phyloP scores from a whole-genome alignment of 2,329 filamentous ascomycete species.

The Tympanopsis confertula region DNA sequence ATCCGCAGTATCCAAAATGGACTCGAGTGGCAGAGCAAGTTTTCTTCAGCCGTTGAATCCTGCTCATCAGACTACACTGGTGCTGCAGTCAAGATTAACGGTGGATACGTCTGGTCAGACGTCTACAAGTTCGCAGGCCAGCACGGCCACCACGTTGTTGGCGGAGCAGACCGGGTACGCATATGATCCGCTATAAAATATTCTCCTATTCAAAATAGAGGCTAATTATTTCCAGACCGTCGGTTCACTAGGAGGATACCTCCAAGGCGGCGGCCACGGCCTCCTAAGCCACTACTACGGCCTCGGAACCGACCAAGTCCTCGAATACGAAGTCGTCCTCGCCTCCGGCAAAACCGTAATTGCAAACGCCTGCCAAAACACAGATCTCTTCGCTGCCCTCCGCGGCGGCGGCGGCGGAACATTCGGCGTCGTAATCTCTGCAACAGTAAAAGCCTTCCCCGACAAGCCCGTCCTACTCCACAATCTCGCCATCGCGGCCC shows the following conservation, averaged over 20 bases:
- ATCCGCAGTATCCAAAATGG: not conserved
- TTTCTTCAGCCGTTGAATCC: not conserved
- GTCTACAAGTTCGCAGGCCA: not conserved
- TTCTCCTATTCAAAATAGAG: too few relatives aligned
- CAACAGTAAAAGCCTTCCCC: slow-evolving; percentile 8
- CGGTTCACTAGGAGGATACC: not conserved
- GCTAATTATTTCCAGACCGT: slow-evolving; percentile 1
- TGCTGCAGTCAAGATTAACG: not conserved
- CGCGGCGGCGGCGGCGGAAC: not conserved
- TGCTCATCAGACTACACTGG: not conserved
- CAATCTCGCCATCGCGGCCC: not conserved
- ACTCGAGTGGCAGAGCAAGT: not conserved
- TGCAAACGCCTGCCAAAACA: not conserved
- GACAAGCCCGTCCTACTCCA: slow-evolving; percentile 5
- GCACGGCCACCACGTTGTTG: not conserved
- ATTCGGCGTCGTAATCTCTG: slow-evolving; percentile 5
- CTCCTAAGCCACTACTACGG: not conserved
- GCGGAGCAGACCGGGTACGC: not conserved
- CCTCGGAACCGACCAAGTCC: not conserved
- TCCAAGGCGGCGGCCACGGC: not conserved
- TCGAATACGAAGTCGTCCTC: not conserved
- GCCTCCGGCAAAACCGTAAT: not conserved
- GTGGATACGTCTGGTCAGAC: not conserved
- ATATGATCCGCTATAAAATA: too few relatives aligned
- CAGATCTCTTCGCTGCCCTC: not conserved